Evolutionary conservation across 371 early-diverging fungal genomes (phyloP).

Genomic region (Racocetra persica): DNA sequence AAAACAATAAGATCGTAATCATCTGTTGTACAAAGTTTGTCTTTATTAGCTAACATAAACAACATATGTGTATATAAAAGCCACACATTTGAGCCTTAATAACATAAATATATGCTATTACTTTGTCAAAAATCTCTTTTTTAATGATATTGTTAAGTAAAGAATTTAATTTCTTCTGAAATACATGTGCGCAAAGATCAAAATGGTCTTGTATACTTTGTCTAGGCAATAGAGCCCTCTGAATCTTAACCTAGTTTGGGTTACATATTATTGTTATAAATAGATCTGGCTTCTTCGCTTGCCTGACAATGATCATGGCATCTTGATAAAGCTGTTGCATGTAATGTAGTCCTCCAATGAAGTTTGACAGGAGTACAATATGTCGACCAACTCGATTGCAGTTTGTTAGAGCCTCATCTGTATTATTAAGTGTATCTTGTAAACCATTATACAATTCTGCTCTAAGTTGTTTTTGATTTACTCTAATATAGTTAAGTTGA

Average conservation of each 20-base stretch:
- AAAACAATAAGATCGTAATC: constrained; percentile 46
- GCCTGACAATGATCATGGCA: constrained; percentile 46
- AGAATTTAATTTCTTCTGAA: constrained; percentile 46
- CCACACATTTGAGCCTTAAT: constrained; percentile 52
- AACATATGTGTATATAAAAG: constrained; percentile 50
- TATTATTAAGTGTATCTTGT: constrained; percentile 31
- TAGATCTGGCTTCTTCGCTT: constrained; percentile 48
- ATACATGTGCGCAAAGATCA: constrained; percentile 45
- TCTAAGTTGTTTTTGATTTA: constrained; percentile 31
- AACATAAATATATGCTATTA: constrained; percentile 43
- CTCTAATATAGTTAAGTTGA: constrained; percentile 19
- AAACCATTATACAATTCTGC: constrained; percentile 16
- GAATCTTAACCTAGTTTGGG: constrained; percentile 51
- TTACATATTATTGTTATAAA: constrained; percentile 54
- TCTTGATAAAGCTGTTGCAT: constrained; percentile 50
- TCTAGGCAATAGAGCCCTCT: constrained; percentile 33
- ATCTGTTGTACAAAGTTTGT: constrained; percentile 44
- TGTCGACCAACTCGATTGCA: constrained; percentile 29
- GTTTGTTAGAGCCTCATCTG: too few species aligned
- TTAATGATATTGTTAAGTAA: constrained; percentile 46
- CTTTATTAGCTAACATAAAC: constrained; percentile 43
- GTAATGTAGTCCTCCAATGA: constrained; percentile 47
- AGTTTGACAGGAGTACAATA: constrained; percentile 46
- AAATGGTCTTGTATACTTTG: constrained; percentile 45
- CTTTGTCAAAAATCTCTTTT: constrained; percentile 44